A percentile compares a stretch with the other conserved stretches of the same genome.
phyloP scores from a whole-genome alignment of 176 grass and related monocot species.

The Zoysia pacifica region DNA sequence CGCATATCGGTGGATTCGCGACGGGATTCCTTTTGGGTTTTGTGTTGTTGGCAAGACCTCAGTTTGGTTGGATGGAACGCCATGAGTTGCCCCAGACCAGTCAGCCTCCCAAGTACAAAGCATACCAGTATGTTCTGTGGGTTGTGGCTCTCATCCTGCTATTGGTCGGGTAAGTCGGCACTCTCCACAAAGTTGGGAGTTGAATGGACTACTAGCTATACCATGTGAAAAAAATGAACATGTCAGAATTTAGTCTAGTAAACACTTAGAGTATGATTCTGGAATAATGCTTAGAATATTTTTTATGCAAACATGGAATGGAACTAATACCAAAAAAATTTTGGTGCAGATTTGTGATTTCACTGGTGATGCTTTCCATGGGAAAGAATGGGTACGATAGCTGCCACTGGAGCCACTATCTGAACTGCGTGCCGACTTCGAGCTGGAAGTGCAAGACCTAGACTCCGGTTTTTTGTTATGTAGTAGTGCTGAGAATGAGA shows the following conservation, averaged over 20 bases:
- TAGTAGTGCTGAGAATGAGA: constrained; percentile 22
- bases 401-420: constrained; percentile 95
- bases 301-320: not conserved
- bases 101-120: constrained; percentile 86
- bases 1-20: constrained; percentile 72
- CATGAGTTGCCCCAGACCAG: constrained; percentile 71
- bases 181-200: not conserved
- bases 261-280: not conserved
- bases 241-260: not conserved
- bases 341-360: constrained; percentile 58
- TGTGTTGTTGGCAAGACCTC: constrained; percentile 73
- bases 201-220: not conserved
- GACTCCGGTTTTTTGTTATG: constrained; percentile 17
- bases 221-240: not conserved
- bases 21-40: constrained; percentile 86
- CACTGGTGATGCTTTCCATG: constrained; percentile 87
- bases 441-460: constrained; percentile 79
- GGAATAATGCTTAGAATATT: not conserved
- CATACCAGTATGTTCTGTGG: constrained; percentile 89
- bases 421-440: constrained; percentile 91
- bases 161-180: constrained; percentile 64
- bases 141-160: constrained; percentile 63
- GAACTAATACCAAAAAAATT: constrained; percentile 14
- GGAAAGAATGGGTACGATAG: constrained; percentile 88
- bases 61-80: constrained; percentile 89